Percentiles rank a stretch among this genome's conserved stretches.
Evolutionary conservation across 495 filamentous ascomycete species (phyloP).

Genomic region (Zalerion maritima): DNA sequence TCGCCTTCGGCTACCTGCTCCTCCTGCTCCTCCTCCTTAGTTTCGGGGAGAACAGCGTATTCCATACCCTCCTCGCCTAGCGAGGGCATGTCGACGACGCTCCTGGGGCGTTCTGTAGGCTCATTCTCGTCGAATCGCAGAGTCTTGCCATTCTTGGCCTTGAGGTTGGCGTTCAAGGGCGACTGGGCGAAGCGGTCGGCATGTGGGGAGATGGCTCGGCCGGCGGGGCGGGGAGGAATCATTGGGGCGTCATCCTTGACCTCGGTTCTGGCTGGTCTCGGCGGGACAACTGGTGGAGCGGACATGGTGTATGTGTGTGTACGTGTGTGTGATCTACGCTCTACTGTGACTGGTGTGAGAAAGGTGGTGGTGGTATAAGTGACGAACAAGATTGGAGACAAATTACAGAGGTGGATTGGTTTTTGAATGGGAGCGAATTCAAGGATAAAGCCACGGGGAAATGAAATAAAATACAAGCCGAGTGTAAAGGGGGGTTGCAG

Average conservation of each 20-base stretch:
- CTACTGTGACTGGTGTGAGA: not conserved
- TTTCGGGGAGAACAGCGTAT: slow-evolving; percentile 47
- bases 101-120: slow-evolving; percentile 47
- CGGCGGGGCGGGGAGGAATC: slow-evolving; percentile 58
- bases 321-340: too few species aligned
- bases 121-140: slow-evolving; percentile 38
- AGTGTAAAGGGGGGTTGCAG: too few species aligned
- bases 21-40: slow-evolving; percentile 25
- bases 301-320: slow-evolving; percentile 31
- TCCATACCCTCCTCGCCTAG: slow-evolving; percentile 82
- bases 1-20: slow-evolving; percentile 41
- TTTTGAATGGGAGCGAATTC: not conserved
- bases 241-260: slow-evolving; percentile 31
- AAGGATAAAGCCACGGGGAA: not conserved
- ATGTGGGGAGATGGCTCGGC: slow-evolving; percentile 66
- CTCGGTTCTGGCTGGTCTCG: slow-evolving; percentile 41
- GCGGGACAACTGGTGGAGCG: slow-evolving; percentile 43
- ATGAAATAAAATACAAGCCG: too few species aligned
- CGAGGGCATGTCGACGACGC: slow-evolving; percentile 59
- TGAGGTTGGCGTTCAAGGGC: slow-evolving; percentile 49
- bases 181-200: slow-evolving; percentile 70
- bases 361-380: not conserved
- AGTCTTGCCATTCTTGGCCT: slow-evolving; percentile 21
- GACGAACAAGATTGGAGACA: too few species aligned
- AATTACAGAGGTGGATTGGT: slow-evolving; percentile 1